Conservation (phyloP, 2,329 filamentous ascomycete species). For the Cladophialophora exuberans region DNA sequence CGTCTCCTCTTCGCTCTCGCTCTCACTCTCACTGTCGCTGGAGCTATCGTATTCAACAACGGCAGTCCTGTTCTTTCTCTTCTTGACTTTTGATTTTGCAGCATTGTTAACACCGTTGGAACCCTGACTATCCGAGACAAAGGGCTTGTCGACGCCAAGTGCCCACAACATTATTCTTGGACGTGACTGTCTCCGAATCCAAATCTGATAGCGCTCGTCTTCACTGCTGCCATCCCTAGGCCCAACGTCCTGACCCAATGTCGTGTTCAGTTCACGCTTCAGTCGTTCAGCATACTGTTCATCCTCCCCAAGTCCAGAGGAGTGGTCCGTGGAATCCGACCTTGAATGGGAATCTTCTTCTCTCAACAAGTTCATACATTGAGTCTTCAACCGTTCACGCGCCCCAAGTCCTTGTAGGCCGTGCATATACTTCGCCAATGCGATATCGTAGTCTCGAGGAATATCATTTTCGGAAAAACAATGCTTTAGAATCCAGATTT, state of each 20-base stretch:
- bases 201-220: slow-evolving; percentile 30
- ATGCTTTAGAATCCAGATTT: slow-evolving; percentile 83
- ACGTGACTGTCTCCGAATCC: slow-evolving; percentile 22
- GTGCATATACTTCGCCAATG: slow-evolving; percentile 75
- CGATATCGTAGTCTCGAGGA: slow-evolving; percentile 70
- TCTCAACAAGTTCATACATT: slow-evolving; percentile 64
- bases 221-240: slow-evolving; percentile 45
- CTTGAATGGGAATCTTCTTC: slow-evolving; percentile 46
- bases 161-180: slow-evolving; percentile 26
- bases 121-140: slow-evolving; percentile 1
- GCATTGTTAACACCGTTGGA: slow-evolving; percentile 13
- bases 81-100: slow-evolving; percentile 37
- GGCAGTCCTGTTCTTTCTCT: slow-evolving; percentile 48
- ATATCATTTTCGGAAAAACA: slow-evolving; percentile 73
- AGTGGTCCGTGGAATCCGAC: not conserved
- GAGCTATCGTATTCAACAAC: slow-evolving; percentile 39
- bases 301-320: not conserved
- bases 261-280: slow-evolving; percentile 5
- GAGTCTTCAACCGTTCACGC: slow-evolving; percentile 64
- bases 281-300: slow-evolving; percentile 17
- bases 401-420: slow-evolving; percentile 77
- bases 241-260: slow-evolving; percentile 27
- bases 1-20: slow-evolving; percentile 66
- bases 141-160: slow-evolving; percentile 30
- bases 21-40: slow-evolving; percentile 20